Evolutionary conservation across 345 rosid species (phyloP).

Genomic region (Syzygium oleosum): DNA sequence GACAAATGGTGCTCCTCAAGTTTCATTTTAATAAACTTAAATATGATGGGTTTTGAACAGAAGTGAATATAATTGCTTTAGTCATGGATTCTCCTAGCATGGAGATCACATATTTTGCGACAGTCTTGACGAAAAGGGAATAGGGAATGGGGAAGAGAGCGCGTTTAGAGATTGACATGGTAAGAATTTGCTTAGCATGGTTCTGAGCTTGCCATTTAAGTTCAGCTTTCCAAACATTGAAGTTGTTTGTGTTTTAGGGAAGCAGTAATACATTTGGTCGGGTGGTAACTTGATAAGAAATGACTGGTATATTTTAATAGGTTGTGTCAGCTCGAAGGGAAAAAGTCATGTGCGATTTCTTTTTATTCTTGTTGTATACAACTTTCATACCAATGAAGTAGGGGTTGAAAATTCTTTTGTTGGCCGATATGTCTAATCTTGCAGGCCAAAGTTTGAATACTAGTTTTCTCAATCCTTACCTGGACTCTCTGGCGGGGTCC

Average conservation of each 20-base stretch:
- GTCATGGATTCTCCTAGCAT: not conserved
- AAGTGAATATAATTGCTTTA: not conserved
- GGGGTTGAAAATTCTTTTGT: not conserved
- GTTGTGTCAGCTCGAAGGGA: not conserved
- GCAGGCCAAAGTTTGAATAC: constrained; percentile 83
- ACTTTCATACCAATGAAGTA: not conserved
- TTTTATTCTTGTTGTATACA: not conserved
- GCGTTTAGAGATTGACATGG: not conserved
- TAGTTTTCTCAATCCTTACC: constrained; percentile 51
- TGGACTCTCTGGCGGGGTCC: constrained; percentile 61
- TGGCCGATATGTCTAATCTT: not conserved
- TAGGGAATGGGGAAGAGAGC: not conserved
- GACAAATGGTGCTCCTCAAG: not conserved
- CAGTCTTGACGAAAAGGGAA: not conserved
- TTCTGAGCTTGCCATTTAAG: not conserved
- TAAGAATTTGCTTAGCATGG: not conserved
- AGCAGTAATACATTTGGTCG: not conserved
- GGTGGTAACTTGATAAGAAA: not conserved
- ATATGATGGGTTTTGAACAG: not conserved
- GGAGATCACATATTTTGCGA: not conserved
- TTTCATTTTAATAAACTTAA: not conserved
- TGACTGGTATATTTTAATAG: not conserved
- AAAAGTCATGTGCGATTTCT: not conserved
- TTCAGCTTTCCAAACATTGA: not conserved
- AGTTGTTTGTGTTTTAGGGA: not conserved